These are phyloP conservation scores for Dryas octopetala DNA, from an alignment of 306 rosid species.

Conservation along the genomic window DNA sequence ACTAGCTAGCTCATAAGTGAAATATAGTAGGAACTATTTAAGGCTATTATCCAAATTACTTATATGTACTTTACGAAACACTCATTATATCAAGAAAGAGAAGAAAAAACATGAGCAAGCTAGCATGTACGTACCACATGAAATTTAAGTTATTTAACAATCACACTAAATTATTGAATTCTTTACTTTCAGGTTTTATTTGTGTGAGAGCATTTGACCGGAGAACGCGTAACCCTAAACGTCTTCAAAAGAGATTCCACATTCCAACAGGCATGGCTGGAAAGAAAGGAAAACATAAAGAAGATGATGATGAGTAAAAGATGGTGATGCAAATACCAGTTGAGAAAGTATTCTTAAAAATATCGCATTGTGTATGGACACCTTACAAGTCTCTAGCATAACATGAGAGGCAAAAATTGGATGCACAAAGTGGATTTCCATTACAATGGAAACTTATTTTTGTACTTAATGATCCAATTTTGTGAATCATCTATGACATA, in stretches of 20 bases:
- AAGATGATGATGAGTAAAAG: background rate
- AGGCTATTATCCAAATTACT: too few species aligned
- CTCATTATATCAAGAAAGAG: background rate
- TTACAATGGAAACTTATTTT: background rate
- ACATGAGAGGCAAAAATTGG: background rate
- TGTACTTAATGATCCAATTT: background rate
- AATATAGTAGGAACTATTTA: too few species aligned
- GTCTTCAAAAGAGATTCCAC: conserved; percentile 35
- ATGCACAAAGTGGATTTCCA: background rate
- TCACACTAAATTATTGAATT: background rate
- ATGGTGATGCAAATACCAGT: background rate
- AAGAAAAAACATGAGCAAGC: background rate
- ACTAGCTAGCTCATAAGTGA: too few species aligned
- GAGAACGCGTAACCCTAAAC: conserved; percentile 33
- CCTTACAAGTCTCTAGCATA: too few species aligned
- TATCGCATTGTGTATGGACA: too few species aligned
- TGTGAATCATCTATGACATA: too few species aligned
- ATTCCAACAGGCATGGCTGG: conserved; percentile 11
- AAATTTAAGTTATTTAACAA: background rate
- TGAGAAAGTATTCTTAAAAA: background rate
- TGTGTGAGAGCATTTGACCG: conserved; percentile 57
- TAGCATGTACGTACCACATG: background rate
- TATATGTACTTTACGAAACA: background rate
- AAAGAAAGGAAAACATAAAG: background rate
- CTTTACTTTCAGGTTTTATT: conserved; percentile 31